Evolutionary conservation across 495 filamentous ascomycete species (phyloP).

Genomic region (Podospora pseudocomata): DNA sequence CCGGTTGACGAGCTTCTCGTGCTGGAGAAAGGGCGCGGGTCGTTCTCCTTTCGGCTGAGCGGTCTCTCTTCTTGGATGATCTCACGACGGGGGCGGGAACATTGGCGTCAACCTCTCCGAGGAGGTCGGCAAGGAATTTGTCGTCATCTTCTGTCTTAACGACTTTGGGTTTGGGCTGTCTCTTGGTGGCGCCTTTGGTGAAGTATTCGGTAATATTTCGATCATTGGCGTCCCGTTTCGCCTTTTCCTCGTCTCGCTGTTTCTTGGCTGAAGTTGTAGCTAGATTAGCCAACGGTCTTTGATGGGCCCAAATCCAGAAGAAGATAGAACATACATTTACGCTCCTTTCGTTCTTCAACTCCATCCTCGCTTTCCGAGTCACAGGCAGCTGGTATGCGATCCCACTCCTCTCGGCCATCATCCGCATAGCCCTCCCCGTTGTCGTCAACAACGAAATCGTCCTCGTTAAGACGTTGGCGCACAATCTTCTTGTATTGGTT

Average conservation of each 20-base stretch:
- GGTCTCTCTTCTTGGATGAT: conserved; percentile 57
- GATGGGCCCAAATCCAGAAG: not conserved
- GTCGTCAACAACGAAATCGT: conserved; percentile 96
- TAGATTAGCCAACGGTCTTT: conserved; percentile 11
- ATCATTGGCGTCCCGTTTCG: conserved; percentile 80
- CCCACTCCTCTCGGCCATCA: conserved; percentile 97
- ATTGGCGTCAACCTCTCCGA: conserved; percentile 87
- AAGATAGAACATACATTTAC: conserved; percentile 40
- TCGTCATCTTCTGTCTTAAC: conserved; percentile 78
- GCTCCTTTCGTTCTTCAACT: conserved; percentile 48
- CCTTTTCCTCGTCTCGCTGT: conserved; percentile 84
- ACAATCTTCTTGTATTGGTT: conserved; percentile 97
- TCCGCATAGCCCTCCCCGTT: conserved; percentile 93
- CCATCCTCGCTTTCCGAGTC: conserved; percentile 73
- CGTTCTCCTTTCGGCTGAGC: conserved; percentile 70
- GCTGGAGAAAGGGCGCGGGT: conserved; percentile 76
- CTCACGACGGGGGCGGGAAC: conserved; percentile 55
- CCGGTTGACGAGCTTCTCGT: conserved; percentile 40
- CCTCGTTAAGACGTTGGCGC: conserved; percentile 79
- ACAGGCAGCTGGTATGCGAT: conserved; percentile 58
- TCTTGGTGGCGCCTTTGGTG: conserved; percentile 62
- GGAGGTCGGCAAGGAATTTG: conserved; percentile 75
- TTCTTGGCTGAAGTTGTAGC: conserved; percentile 59
- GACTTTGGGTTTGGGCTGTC: conserved; percentile 78
- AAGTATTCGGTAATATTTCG: conserved; percentile 93